These are phyloP conservation scores for Favolaschia claudopus DNA, from an alignment of 768 basidiomycete genomes.

Conservation along the genomic window DNA sequence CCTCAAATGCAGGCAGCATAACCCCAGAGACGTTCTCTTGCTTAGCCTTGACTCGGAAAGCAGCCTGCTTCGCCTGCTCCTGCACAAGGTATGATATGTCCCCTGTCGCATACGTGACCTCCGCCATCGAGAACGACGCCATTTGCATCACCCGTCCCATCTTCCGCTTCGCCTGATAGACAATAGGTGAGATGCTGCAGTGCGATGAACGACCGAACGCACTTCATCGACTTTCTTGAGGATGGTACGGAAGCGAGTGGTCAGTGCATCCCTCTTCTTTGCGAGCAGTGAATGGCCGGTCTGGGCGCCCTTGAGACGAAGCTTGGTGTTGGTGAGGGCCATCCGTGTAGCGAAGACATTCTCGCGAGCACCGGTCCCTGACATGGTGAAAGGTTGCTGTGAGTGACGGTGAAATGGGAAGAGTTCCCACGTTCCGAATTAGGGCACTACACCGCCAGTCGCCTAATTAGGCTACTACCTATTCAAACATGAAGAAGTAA, in stretches of 20 bases:
- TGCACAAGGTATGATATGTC: constrained; percentile 99
- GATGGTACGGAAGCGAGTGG: constrained; percentile 93
- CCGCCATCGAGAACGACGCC: constrained; percentile 98
- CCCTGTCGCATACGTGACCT: constrained; percentile 97
- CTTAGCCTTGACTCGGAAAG: constrained; percentile 92
- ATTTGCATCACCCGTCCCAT: constrained; percentile 99
- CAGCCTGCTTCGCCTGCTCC: constrained; percentile 90
- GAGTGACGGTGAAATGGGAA: not conserved
- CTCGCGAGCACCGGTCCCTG: constrained; percentile 89
- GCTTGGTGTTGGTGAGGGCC: constrained; percentile 93
- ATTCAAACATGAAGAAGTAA: no score
- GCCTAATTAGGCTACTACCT: constrained; percentile 1
- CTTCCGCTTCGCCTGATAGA: constrained; percentile 89
- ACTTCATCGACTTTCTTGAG: constrained; percentile 98
- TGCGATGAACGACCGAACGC: constrained; percentile 21
- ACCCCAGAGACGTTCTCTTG: constrained; percentile 99
- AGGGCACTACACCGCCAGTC: not conserved
- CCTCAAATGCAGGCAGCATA: constrained; percentile 93
- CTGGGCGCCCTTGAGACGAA: constrained; percentile 89
- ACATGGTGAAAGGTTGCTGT: constrained; percentile 59
- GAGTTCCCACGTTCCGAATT: constrained; percentile 1
- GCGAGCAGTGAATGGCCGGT: constrained; percentile 95
- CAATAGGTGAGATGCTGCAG: constrained; percentile 9
- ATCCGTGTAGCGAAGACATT: constrained; percentile 97
- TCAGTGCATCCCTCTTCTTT: constrained; percentile 97